These are phyloP conservation scores for Lasiodiplodia citricola DNA, from an alignment of 2,329 filamentous ascomycete genomes.

Conservation along the genomic window DNA sequence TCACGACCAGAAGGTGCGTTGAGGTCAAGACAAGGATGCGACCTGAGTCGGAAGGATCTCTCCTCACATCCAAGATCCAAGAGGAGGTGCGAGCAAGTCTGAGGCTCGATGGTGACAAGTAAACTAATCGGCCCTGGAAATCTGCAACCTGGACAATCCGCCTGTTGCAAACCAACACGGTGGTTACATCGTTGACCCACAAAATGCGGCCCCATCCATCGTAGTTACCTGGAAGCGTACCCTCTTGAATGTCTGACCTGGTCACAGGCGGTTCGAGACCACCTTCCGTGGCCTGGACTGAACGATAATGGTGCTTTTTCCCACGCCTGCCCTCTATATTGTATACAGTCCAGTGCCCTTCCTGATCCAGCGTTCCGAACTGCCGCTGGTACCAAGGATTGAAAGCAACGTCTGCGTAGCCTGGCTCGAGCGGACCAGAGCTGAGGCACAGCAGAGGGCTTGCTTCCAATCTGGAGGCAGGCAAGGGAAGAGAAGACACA, in stretches of 20 bases:
- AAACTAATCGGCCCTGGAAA: conserved; percentile 34
- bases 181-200: conserved; percentile 55
- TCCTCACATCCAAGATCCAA: conserved; percentile 64
- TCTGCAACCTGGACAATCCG: conserved; percentile 42
- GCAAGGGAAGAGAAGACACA: conserved; percentile 32
- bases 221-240: conserved; percentile 40
- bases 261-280: conserved; percentile 3
- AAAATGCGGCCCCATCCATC: conserved; percentile 59
- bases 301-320: neutral
- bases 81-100: conserved; percentile 37
- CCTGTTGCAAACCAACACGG: conserved; percentile 60
- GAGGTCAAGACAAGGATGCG: conserved; percentile 67
- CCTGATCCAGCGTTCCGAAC: conserved; percentile 68
- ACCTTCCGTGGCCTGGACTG: conserved; percentile 28
- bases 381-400: conserved; percentile 66
- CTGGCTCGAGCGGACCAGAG: conserved; percentile 55
- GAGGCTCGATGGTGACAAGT: conserved; percentile 35
- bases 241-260: conserved; percentile 36
- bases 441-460: conserved; percentile 62
- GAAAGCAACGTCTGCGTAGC: conserved; percentile 69
- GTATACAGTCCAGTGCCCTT: conserved; percentile 72
- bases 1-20: conserved; percentile 57
- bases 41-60: conserved; percentile 53
- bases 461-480: conserved; percentile 59
- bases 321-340: conserved; percentile 31